Evolutionary conservation across 2,329 filamentous ascomycete species (phyloP), one percentile per base, ranked within the genome.

Genomic region (Arthrobotrys megalospora): DNA sequence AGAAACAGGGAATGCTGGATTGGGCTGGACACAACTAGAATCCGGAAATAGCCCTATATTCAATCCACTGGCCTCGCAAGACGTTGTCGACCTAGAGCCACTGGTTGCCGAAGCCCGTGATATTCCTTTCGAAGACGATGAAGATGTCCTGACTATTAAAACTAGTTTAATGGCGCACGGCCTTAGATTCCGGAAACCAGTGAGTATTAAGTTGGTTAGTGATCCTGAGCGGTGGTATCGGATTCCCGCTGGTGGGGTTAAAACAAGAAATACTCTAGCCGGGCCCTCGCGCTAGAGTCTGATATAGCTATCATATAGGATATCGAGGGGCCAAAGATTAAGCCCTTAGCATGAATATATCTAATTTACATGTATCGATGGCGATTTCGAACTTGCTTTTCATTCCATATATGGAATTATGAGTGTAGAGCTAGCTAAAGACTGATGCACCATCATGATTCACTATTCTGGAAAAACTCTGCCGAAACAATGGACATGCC

Each of bases 201-300:
- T 62, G 0, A 78, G 75, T 47, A 68, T 72, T 3, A 48, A 43
- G 8, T 48, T 78, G n/a, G 19, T 78, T 10, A 63, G 24, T 24
- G 53, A 78, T 64, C 14, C 41, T 6, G 38, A 34, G 0, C 38
- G 36, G n/a, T 66, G 48, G 58, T 60, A 71, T 48, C 52, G 48
- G 4, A 48, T 71, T 32, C 58, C 58, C 1, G 69, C 28, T 0
- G 50, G 60, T n/a, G 69, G 60, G 5, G 28, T 66, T 41, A 24
- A 66, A 21, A 63, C 16, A 28, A 41, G 3, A 2, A 14, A 10
- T 12, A n/a, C n/a, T 3, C 8, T 34, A 12, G 12, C 3, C 21
- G 5, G 41, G 41, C 10, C 41, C 14, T 45, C 41, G n/a, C 36
- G 36, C 36, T 38, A 38, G 36, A 14, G 36, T 38, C 36, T 38